Base-by-base conservation (phyloP, 495 filamentous ascomycete species). In the Penicillium waksmanii region DNA sequence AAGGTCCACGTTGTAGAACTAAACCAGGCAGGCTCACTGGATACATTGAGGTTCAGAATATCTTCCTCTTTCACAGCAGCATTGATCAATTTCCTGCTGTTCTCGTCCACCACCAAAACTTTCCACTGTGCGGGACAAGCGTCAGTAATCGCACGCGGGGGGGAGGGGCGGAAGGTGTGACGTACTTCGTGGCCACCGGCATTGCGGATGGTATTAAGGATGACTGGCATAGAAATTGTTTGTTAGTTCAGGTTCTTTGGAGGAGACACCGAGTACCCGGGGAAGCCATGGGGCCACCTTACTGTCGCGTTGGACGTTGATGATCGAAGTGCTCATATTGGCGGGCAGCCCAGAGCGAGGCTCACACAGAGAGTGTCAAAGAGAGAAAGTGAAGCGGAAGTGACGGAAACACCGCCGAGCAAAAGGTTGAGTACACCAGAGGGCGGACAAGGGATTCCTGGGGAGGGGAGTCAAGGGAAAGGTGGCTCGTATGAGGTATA, bases 31-130 rank as follows among this genome's bases (percentile, higher is more conserved):
- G 63, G 65, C 87, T 72, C 84, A 98, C 94, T 96, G 55, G 93
- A 92, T 69, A 98, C 89, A 70, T 96, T 96, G 72, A 92, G 82
- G 70, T 95, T 93, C 71, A 98, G 87, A 55, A 98, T 94, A 71
- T 96, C 91, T 82, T 97, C 93, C 75, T 96, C 90, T 62, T 90
- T 93, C 66, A 93, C 85, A 23, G 91, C 89, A 81, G 89, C 92
- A 71, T 95, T 88, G 62, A 98, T 82, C 62, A 98, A 78, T 68
- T 87, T 89, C 69, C 85, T 87, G 71, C 89, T 91, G 19, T 74
- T 78, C 60, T 89, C 87, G 76, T 98, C 95, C 64, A 96, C 75
- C 33, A 98, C 89, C 66, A 98, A 76, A 64, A 97, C 89, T 82
- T 96, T 97, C 95, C 95, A 98, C 94, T 98, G 70, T 49, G 54